Base-by-base conservation (phyloP, 1,284 basidiomycete genomes). In the Cutaneotrichosporon arboriforme region DNA sequence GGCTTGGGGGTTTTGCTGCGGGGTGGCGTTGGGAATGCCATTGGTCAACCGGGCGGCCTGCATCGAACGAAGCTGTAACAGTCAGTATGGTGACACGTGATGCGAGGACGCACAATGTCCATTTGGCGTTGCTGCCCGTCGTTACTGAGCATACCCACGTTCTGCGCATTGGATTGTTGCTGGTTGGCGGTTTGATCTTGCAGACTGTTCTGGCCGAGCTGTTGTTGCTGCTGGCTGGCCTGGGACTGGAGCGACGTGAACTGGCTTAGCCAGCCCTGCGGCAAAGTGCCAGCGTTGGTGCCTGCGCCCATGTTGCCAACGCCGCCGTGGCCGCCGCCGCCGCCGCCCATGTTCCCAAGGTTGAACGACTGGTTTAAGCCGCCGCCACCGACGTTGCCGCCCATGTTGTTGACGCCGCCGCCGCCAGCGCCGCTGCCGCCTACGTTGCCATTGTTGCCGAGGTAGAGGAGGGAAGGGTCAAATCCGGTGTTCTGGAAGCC, bases 391-490 rank as follows among this genome's bases (percentile, higher is more conserved):
- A 46, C 46, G 33, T 31, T 35, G 40, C 46, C 51, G 44, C 54
- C 51, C 14, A 56, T 17, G 22, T 40, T 43, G 21, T 36, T 37
- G 21, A 46, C 39, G 33, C 46, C 46, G 33, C 31, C 37, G 13
- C 38, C 54, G 34, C 51, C 51, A n/a, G n/a, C n/a, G 8, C 40
- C 40, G 17, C 23, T 42, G 20, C 21, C 44, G 12, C 51, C 46
- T 12, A 47, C 33, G 13, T 54, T 54, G 49, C 41, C 46, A 35
- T 31, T 41, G 35, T 54, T 49, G 15, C 42, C 49, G 33, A 54
- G 52, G 46, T 59, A 59, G 31, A 59, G 54, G 37, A 59, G 49
- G 12, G 57, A 55, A 10, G 57, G 54, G 48, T 59, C 54, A 36
- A 59, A 59, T 26, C 47, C 42, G 18, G 49, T 36, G 43, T 55